phyloP scores from a whole-genome alignment of 257 asterid genomes.

The Leonotis leonurus region DNA sequence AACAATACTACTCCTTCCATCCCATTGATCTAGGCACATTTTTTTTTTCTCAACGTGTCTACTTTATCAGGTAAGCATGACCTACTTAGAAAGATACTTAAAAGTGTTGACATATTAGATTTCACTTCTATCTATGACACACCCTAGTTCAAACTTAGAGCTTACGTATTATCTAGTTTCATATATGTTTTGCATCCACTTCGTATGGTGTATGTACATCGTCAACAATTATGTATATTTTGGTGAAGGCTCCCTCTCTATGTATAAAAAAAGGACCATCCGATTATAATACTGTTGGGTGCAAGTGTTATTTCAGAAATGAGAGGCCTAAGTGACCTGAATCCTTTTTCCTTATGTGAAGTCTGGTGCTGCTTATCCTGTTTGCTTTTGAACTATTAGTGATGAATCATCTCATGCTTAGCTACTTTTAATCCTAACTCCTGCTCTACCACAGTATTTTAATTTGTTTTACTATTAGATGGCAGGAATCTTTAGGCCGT shows the following conservation, averaged over 20 bases:
- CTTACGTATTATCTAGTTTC: neutral
- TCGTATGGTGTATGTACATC: neutral
- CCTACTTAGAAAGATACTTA: no score
- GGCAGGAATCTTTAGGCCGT: slow-evolving; percentile 92
- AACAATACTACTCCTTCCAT: neutral
- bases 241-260: neutral
- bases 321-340: neutral
- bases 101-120: neutral
- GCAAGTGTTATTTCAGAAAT: neutral
- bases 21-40: no score
- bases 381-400: neutral
- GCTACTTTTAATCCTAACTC: neutral
- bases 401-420: neutral
- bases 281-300: neutral
- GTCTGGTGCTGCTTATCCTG: slow-evolving; percentile 3
- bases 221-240: neutral
- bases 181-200: neutral
- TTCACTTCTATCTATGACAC: neutral
- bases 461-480: slow-evolving; percentile 35
- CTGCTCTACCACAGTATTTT: slow-evolving; percentile 6
- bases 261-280: neutral
- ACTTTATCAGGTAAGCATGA: no score
- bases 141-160: neutral
- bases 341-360: neutral
- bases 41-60: no score